Base-by-base conservation (phyloP, 2,329 filamentous ascomycete species). In the Ceratocystis diversiconidia region DNA sequence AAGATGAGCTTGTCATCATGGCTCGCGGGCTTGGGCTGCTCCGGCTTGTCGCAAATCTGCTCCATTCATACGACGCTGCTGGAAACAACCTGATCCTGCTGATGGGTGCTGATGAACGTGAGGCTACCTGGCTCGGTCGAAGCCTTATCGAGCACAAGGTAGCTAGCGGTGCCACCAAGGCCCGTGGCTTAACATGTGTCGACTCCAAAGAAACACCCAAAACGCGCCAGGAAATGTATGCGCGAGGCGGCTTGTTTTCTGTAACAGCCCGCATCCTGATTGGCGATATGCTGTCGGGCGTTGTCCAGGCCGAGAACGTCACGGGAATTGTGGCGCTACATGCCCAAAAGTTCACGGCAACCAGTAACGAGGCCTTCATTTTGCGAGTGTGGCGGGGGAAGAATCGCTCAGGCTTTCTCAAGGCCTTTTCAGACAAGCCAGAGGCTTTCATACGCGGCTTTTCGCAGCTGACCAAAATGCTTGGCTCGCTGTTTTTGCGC, bases 101-200 rank as follows among this genome's bases (percentile, higher is more conserved):
- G 22, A 85, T 97, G 52, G 92, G 91, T 8, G 92, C 94, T 44
- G 89, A 94, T 68, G 91, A 96, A 43, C 85, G 89, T 67, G 94
- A 99, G 73, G 96, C 96, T 83, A 86, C 87, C 65, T 97, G 92
- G 92, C 91, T 99, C 68, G 94, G 94, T 70, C 94, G 97, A 78
- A 90, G 91, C 36, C 79, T 99, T 73, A 94, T 94, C 28, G 94
- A 99, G 76, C 92, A 97, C 77, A 92, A 92, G 73, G 91, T 90
- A 69, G 85, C 96, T 73, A 96, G 90, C 78, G 62, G 65, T 22
- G 30, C 64, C 15, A 46, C 63, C 7, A 87, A 88, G 71, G 90
- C 91, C 62, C 85, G 92, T 68, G 94, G 94, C 1, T 79, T 99
- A 70, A 92, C 86, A 52, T 82, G 96, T 30, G 91, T 99, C 73